Percentiles rank a stretch among this genome's conserved stretches.
These are phyloP conservation scores for Ustilago curta DNA, from an alignment of 1,284 basidiomycete genomes.

Conservation along the genomic window DNA sequence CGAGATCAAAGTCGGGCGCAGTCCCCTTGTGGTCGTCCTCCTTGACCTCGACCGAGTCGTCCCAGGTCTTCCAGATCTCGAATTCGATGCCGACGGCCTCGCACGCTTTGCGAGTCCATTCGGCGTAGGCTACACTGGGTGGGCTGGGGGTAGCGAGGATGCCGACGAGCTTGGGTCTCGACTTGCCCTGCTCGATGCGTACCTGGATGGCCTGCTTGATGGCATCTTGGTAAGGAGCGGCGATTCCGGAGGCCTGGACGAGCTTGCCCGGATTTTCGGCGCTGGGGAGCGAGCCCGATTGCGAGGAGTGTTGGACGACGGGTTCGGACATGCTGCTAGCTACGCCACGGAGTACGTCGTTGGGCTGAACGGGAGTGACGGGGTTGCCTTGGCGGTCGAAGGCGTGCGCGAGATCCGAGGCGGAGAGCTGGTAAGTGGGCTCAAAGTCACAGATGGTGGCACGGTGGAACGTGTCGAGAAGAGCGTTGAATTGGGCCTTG, in stretches of 20 bases:
- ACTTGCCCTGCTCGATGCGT: slow-evolving; percentile 52
- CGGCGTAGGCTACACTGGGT: slow-evolving; percentile 90
- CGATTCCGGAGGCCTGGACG: slow-evolving; percentile 61
- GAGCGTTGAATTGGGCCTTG: slow-evolving; percentile 47
- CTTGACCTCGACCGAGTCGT: slow-evolving; percentile 54
- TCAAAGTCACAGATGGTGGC: slow-evolving; percentile 55
- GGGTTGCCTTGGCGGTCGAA: slow-evolving; percentile 37
- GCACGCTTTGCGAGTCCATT: slow-evolving; percentile 93
- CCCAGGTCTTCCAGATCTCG: slow-evolving; percentile 72
- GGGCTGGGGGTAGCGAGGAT: slow-evolving; percentile 88
- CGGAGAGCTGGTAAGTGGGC: slow-evolving; percentile 43
- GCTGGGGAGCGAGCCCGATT: slow-evolving; percentile 35
- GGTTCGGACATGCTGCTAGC: slow-evolving; percentile 57
- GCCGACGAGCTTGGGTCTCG: slow-evolving; percentile 83
- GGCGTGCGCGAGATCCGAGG: slow-evolving; percentile 41
- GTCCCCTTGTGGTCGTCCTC: slow-evolving; percentile 77
- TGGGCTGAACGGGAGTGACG: slow-evolving; percentile 34
- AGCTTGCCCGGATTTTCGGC: slow-evolving; percentile 65
- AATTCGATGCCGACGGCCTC: slow-evolving; percentile 88
- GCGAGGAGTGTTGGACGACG: slow-evolving; percentile 29
- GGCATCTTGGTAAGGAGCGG: slow-evolving; percentile 62
- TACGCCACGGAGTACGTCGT: slow-evolving; percentile 54
- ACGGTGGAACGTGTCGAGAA: slow-evolving; percentile 54
- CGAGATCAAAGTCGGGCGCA: slow-evolving; percentile 81
- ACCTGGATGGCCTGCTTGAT: slow-evolving; percentile 55